Percentiles rank a stretch among this genome's conserved stretches.
phyloP scores from a whole-genome alignment of 108 stramenopile genomes.

The Aureococcus anophagefferens region DNA sequence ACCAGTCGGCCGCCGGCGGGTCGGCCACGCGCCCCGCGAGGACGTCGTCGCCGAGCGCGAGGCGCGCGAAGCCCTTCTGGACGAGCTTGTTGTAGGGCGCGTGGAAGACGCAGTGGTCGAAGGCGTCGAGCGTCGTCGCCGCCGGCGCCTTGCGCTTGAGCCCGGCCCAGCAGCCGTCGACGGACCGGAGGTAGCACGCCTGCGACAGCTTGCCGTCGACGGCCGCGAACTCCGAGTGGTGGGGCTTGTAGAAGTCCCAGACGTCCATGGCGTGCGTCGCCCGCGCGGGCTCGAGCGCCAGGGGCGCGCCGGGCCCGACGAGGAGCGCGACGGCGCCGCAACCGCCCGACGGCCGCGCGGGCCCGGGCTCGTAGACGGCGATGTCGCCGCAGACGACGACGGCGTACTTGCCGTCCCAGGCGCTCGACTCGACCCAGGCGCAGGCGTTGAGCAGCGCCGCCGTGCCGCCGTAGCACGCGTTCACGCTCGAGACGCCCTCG shows the following conservation, averaged over 20 bases:
- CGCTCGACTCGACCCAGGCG: constrained; percentile 74
- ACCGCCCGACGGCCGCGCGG: constrained; percentile 89
- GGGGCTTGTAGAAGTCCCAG: constrained; percentile 98
- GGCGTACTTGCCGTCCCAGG: constrained; percentile 90
- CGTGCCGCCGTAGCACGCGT: constrained; percentile 98
- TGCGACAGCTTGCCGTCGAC: constrained; percentile 90
- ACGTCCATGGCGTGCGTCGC: constrained; percentile 79
- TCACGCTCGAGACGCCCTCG: constrained; percentile 86
- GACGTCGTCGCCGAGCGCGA: constrained; percentile 71
- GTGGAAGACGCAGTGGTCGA: constrained; percentile 87
- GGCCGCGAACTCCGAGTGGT: constrained; percentile 80
- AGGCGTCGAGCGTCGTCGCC: constrained; percentile 3
- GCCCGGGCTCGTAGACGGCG: constrained; percentile 77
- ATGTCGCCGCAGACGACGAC: constrained; percentile 93
- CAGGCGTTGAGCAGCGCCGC: constrained; percentile 88
- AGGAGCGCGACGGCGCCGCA: constrained; percentile 89
- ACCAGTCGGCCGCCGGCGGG: background rate
- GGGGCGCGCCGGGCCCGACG: constrained; percentile 80
- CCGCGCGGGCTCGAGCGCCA: constrained; percentile 64
- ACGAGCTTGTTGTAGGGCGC: constrained; percentile 98
- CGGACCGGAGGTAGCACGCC: constrained; percentile 80
- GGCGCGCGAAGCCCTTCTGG: constrained; percentile 79
- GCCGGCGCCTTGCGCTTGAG: constrained; percentile 53
- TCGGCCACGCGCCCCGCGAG: background rate
- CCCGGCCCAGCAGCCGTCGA: constrained; percentile 75